phyloP scores from a whole-genome alignment of 495 filamentous ascomycete species.

The Penicillium coffeae region DNA sequence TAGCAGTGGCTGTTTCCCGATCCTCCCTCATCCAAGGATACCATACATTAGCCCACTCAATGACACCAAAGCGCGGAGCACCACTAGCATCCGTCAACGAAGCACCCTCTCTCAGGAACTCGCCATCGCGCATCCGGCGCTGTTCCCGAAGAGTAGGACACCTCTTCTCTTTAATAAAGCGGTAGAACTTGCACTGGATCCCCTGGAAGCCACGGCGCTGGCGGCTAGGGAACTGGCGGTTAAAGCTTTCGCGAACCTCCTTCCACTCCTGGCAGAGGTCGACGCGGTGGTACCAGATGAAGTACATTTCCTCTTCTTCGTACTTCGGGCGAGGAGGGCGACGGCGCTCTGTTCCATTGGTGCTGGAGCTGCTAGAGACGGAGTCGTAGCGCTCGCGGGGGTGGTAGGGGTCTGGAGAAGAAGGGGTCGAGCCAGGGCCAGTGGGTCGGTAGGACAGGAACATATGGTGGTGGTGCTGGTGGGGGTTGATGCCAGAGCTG shows the following conservation, averaged over 20 bases:
- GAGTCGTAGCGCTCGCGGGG: constrained; percentile 40
- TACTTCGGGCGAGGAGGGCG: constrained; percentile 47
- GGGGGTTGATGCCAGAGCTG: constrained; percentile 8
- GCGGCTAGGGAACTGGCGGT: constrained; percentile 44
- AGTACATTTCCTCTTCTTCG: constrained; percentile 50
- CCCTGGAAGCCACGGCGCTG: constrained; percentile 45
- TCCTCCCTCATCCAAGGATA: constrained; percentile 43
- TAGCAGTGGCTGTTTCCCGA: constrained; percentile 4
- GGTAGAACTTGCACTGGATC: constrained; percentile 55
- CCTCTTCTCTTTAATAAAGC: constrained; percentile 47
- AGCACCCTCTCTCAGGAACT: constrained; percentile 34
- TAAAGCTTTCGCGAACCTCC: constrained; percentile 47
- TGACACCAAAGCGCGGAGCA: constrained; percentile 32
- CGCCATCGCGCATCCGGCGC: constrained; percentile 42
- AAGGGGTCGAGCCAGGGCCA: constrained; percentile 23
- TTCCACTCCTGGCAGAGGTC: constrained; percentile 51
- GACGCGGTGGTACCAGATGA: constrained; percentile 55
- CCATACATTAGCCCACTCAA: constrained; percentile 39
- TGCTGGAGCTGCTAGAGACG: constrained; percentile 42
- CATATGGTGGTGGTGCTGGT: constrained; percentile 18
- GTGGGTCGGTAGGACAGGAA: constrained; percentile 21
- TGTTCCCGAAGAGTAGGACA: constrained; percentile 45
- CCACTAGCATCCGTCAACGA: constrained; percentile 9
- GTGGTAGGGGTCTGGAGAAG: constrained; percentile 35
- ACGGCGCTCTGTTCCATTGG: constrained; percentile 35